These are phyloP conservation scores for Colletotrichum sublineola DNA, from an alignment of 2,329 filamentous ascomycete genomes.

Conservation along the genomic window DNA sequence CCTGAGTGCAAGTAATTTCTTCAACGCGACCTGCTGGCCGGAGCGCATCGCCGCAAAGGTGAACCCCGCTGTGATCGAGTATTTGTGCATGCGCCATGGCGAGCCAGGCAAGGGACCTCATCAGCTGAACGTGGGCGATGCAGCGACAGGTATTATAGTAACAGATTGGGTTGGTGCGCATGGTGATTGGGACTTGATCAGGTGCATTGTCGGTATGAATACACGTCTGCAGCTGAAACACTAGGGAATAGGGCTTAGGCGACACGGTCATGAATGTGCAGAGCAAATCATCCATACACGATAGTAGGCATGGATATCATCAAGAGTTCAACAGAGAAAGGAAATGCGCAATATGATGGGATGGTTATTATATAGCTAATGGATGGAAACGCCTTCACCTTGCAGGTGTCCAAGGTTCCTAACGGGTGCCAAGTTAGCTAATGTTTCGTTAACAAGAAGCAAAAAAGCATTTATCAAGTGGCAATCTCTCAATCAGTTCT, in stretches of 20 bases:
- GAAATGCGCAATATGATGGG: neutral
- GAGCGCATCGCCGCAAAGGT: conserved; percentile 89
- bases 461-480: conserved; percentile 27
- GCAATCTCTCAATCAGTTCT: conserved; percentile 66
- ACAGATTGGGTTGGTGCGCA: conserved; percentile 92
- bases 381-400: neutral
- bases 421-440: conserved; percentile 27
- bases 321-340: neutral
- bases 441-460: conserved; percentile 9
- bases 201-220: conserved; percentile 93
- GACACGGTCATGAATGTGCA: neutral
- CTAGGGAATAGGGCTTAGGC: conserved; percentile 44
- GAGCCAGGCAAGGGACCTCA: conserved; percentile 63
- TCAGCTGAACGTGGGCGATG: conserved; percentile 72
- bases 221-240: conserved; percentile 69
- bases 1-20: conserved; percentile 92
- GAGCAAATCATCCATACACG: neutral
- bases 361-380: neutral
- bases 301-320: neutral
- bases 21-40: conserved; percentile 92
- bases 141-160: conserved; percentile 87
- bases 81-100: conserved; percentile 71
- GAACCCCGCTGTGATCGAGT: conserved; percentile 80
- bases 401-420: neutral
- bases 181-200: conserved; percentile 91